Percentiles rank a stretch among this genome's conserved stretches.
These are phyloP conservation scores for Monilinia polystroma DNA, from an alignment of 2,329 filamentous ascomycete species.

Conservation along the genomic window DNA sequence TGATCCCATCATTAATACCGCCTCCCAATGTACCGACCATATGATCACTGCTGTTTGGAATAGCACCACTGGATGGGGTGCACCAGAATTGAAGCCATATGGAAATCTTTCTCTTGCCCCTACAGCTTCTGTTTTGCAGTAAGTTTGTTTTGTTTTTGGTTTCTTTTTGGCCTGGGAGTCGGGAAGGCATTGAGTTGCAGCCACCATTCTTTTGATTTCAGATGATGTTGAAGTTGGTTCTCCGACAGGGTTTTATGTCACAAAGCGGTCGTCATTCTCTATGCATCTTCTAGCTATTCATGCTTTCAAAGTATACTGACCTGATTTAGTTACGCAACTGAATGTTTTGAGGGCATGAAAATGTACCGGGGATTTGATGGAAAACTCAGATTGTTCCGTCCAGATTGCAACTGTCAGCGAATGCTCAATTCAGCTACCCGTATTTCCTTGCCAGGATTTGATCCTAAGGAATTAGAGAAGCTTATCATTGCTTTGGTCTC, in stretches of 20 bases:
- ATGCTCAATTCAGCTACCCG: conserved; percentile 57
- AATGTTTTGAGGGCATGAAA: conserved; percentile 88
- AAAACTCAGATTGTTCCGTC: conserved; percentile 62
- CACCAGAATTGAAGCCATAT: conserved; percentile 74
- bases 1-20: conserved; percentile 41
- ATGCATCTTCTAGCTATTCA: background rate
- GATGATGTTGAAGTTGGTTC: conserved; percentile 1
- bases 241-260: background rate
- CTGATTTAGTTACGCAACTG: conserved; percentile 64
- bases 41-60: conserved; percentile 79
- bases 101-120: conserved; percentile 76
- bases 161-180: background rate
- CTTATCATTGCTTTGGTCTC: conserved; percentile 70
- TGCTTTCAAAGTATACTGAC: background rate
- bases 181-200: conserved; percentile 3
- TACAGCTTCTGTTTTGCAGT: conserved; percentile 73
- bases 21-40: conserved; percentile 66
- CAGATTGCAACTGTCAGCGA: conserved; percentile 54
- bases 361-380: conserved; percentile 73
- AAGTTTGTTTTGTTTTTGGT: conserved; percentile 30
- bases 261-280: background rate
- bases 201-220: background rate
- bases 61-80: conserved; percentile 63
- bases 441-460: conserved; percentile 73
- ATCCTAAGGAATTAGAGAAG: conserved; percentile 68